Conservation (phyloP, 2,329 filamentous ascomycete genomes). For the Fusarium piperis region DNA sequence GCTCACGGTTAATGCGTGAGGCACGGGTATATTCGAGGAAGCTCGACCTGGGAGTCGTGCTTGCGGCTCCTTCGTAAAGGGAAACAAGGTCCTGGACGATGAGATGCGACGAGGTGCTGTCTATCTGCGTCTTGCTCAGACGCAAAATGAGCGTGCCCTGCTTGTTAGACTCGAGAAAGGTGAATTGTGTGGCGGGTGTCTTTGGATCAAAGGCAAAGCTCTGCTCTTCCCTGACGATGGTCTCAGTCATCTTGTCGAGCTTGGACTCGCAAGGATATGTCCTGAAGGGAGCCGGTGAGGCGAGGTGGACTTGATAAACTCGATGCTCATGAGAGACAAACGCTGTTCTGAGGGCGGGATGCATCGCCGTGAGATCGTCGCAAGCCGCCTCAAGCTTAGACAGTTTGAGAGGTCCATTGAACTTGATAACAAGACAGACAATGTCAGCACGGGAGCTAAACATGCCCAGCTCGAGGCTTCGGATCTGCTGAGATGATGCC, state of each 20-base stretch:
- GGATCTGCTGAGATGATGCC: slow-evolving; percentile 59
- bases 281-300: slow-evolving; percentile 56
- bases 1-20: slow-evolving; percentile 49
- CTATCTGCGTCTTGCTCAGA: slow-evolving; percentile 60
- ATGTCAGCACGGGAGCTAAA: slow-evolving; percentile 56
- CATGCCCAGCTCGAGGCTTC: slow-evolving; percentile 59
- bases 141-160: slow-evolving; percentile 59
- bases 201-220: slow-evolving; percentile 51
- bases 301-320: slow-evolving; percentile 60
- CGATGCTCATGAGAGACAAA: slow-evolving; percentile 59
- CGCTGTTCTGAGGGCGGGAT: slow-evolving; percentile 64
- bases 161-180: slow-evolving; percentile 59
- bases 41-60: slow-evolving; percentile 49
- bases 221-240: slow-evolving; percentile 57
- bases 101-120: slow-evolving; percentile 56
- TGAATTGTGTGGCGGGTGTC: slow-evolving; percentile 59
- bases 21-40: slow-evolving; percentile 61
- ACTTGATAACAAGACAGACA: slow-evolving; percentile 59
- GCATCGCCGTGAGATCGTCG: slow-evolving; percentile 53
- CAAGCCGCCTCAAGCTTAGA: slow-evolving; percentile 59
- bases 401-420: slow-evolving; percentile 54
- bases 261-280: slow-evolving; percentile 53
- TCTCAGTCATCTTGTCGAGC: slow-evolving; percentile 51
- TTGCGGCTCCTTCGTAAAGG: slow-evolving; percentile 53
- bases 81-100: slow-evolving; percentile 60